These are phyloP conservation scores for Quercus engelmannii DNA, from an alignment of 306 rosid species.

Conservation along the genomic window DNA sequence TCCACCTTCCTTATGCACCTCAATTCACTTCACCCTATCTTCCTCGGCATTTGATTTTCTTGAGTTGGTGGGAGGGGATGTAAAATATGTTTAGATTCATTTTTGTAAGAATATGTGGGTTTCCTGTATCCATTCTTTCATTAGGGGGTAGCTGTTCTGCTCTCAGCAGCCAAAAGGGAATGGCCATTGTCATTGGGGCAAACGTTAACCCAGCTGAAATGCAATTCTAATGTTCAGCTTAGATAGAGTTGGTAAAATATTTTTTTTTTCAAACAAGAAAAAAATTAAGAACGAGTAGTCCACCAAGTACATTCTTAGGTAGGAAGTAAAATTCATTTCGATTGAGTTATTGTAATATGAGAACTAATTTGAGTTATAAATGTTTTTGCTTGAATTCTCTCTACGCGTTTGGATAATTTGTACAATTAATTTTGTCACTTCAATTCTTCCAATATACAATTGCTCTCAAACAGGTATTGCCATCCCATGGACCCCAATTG, in stretches of 20 bases:
- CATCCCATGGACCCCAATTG: no score
- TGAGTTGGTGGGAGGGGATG: conserved; percentile 40
- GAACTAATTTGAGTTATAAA: conserved; percentile 29
- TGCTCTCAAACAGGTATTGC: no score
- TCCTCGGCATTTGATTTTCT: conserved; percentile 19
- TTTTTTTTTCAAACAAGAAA: conserved; percentile 18
- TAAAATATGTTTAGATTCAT: conserved; percentile 40
- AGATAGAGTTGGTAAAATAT: conserved; percentile 31
- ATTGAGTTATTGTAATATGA: conserved; percentile 40
- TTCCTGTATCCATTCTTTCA: conserved; percentile 49
- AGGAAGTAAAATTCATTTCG: conserved; percentile 47
- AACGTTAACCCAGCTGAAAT: conserved; percentile 44
- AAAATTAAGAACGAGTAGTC: conserved; percentile 25
- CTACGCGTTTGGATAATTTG: neutral
- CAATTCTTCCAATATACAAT: no score
- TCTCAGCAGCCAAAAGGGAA: conserved; percentile 30
- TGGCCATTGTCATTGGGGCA: conserved; percentile 33
- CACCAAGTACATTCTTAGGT: conserved; percentile 28
- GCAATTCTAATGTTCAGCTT: conserved; percentile 60
- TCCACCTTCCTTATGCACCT: conserved; percentile 8
- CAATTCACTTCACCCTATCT: conserved; percentile 21
- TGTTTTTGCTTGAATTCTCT: conserved; percentile 12
- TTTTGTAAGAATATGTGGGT: conserved; percentile 42
- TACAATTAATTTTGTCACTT: neutral
- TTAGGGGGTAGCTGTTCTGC: conserved; percentile 34